Evolutionary conservation across 2,329 filamentous ascomycete species (phyloP).

Genomic region (Colletotrichum filicis): DNA sequence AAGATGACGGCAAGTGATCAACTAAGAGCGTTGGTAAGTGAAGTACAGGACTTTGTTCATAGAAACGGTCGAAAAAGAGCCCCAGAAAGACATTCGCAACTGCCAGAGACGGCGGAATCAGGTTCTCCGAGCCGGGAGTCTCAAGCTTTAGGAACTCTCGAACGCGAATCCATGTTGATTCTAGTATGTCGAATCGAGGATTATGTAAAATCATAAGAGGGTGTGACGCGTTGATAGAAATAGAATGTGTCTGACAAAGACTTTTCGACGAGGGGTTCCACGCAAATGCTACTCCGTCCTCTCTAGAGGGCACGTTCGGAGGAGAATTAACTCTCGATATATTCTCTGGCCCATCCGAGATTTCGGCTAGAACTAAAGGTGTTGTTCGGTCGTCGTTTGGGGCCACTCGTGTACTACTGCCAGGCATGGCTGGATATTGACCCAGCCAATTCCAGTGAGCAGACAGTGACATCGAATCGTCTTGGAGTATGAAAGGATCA

Average conservation of each 20-base stretch:
- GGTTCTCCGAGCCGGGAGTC: neutral
- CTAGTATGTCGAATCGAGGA: neutral
- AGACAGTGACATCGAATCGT: neutral
- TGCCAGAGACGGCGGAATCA: slow-evolving; percentile 1
- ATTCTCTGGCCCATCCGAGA: neutral
- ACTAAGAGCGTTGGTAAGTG: slow-evolving; percentile 7
- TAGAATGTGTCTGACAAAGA: neutral
- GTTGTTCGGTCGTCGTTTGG: too few species aligned
- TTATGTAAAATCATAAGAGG: neutral
- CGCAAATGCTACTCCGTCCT: slow-evolving; percentile 11
- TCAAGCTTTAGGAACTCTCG: neutral
- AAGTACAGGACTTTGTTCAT: slow-evolving; percentile 13
- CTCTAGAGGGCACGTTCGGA: slow-evolving; percentile 6
- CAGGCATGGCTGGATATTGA: neutral
- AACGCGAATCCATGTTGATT: neutral
- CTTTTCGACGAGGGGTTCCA: slow-evolving; percentile 8
- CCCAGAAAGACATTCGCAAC: slow-evolving; percentile 13
- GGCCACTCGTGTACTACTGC: too few species aligned
- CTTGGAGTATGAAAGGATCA: neutral
- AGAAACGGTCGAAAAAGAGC: slow-evolving; percentile 6
- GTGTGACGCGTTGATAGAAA: neutral
- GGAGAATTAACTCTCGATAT: neutral
- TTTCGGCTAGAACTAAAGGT: neutral
- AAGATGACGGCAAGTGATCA: neutral
- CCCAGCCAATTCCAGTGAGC: slow-evolving; percentile 5